Percentiles rank a stretch among this genome's conserved stretches.
phyloP scores from a whole-genome alignment of 495 filamentous ascomycete genomes.

The Penicillium atrosanguineum region DNA sequence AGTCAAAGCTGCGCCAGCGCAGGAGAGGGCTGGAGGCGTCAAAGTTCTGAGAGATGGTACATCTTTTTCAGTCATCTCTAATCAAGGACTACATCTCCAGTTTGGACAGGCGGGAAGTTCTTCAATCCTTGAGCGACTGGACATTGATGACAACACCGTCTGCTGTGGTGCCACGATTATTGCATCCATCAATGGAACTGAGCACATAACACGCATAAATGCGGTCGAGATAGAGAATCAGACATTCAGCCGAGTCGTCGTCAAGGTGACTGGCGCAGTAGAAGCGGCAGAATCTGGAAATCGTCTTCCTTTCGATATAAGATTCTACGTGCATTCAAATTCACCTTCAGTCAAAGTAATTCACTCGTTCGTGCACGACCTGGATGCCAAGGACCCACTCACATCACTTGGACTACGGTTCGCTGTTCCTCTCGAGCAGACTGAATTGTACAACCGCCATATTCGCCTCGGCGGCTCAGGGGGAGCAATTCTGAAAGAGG shows the following conservation, averaged over 20 bases:
- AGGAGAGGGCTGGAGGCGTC: not conserved
- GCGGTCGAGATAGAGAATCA: conserved; percentile 12
- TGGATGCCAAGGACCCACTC: conserved; percentile 29
- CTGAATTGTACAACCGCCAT: conserved; percentile 39
- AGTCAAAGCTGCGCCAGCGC: conserved; percentile 3
- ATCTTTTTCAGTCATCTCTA: not conserved
- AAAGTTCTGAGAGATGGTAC: not conserved
- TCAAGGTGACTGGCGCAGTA: conserved; percentile 13
- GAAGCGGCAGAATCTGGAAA: not conserved
- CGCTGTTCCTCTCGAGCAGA: conserved; percentile 30
- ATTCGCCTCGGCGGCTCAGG: conserved; percentile 34
- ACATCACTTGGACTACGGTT: conserved; percentile 37
- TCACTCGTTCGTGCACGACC: conserved; percentile 37
- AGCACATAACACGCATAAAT: conserved; percentile 5
- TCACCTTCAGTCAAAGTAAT: conserved; percentile 30
- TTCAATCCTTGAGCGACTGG: conserved; percentile 8
- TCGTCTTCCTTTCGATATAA: conserved; percentile 37
- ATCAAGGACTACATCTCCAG: conserved; percentile 3
- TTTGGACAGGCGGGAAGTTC: conserved; percentile 7
- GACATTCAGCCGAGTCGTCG: conserved; percentile 8
- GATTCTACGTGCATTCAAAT: conserved; percentile 42
- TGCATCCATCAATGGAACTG: conserved; percentile 11
- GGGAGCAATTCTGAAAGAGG: conserved; percentile 39
- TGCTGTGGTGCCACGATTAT: conserved; percentile 14
- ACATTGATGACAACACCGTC: conserved; percentile 2